Evolutionary conservation across 2,329 filamentous ascomycete species (phyloP), one percentile per base, ranked within the genome.

Genomic region (Fonsecaea erecta): DNA sequence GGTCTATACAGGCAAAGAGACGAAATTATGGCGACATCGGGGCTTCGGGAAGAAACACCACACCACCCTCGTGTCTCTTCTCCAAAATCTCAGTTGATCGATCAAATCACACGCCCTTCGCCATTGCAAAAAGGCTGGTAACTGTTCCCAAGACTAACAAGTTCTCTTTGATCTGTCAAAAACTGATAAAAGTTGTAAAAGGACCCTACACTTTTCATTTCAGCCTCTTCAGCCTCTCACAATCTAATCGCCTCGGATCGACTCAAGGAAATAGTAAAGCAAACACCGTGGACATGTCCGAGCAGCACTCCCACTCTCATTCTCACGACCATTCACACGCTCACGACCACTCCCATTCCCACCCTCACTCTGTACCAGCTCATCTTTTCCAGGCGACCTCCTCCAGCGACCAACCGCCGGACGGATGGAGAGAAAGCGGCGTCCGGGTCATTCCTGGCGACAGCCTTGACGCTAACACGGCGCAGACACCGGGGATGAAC

Each of bases 401-500:
- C 1, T 28, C 62, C 5, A 40, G n/a, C 43, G 68, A 71, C 37
- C 59, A 60, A 21, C 70, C 68, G 12, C 68, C 70, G 0, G 70
- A 70, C 43, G 63, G 28, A 52, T 81, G 79, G 79, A 78, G 78
- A 65, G 73, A 72, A 59, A 74, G 74, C 43, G 79, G 79, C 46
- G 79, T 81, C 9, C 75, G 77, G 24, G 79, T 81, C 3, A 78
- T 81, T 32, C 77, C 79, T 3, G 73, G 73, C 6, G 75, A 79
- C 69, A 74, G 72, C 6, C 73, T 81, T 5, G 79, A 81, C 71
- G 68, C 69, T 63, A 79, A 79, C 70, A 81, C 78, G 11, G 71
- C 78, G 9, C 76, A 79, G 63, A 81, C 79, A 5, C 78, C 78
- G 26, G 78, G 78, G 57, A 81, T 81, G 79, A 74, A 77, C 61